Base-by-base conservation (phyloP, 345 rosid genomes). In the Hibiscus mutabilis region DNA sequence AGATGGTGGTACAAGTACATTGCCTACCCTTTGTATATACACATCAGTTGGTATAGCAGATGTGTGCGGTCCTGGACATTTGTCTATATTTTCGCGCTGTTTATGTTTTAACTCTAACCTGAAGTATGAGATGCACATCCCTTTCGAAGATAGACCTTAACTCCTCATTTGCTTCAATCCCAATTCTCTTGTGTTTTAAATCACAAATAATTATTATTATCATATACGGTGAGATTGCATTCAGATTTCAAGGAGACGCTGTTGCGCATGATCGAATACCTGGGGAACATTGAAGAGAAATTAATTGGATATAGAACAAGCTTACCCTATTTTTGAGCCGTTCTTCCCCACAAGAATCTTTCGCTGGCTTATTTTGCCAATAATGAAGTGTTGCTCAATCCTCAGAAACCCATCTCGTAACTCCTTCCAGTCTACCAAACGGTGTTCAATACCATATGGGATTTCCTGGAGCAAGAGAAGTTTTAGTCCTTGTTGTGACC, bases 161-260 rank as follows among this genome's bases (percentile, higher is more conserved):
- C 81, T 92, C 99, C 81, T 95, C 92, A 58, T 90, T 95, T 18
- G 99, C 99, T 84, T 95, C 98, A 0, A 86, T 76, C 27, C 99
- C 99, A 70, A 89, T 95, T 73, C 91, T 92, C 91, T 96, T 94
- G 87, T 29, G 70, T 46, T 55, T 65, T 58, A 24, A n/a, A 72
- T 29, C 11, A 73, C 7, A 73, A 37, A 33, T 42, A 40, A n/a
- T n/a, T n/a, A n/a, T n/a, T n/a, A n/a, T n/a, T 31, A 33, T 21
- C 22, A 16, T 22, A 15, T 37, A 10, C 6, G 10, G 56, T 51
- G 18, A 37, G 51, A 74, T 37, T 44, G 51, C 25, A 69, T 5
- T 16, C 29, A 31, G 29, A 19, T 63, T 4, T 37, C 52, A 42
- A 25, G 13, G 52, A 42, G 68, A 12, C n/a, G 0, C n/a, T 11